phyloP scores from a whole-genome alignment of 176 grass and related monocot genomes.

The Oryza punctata region DNA sequence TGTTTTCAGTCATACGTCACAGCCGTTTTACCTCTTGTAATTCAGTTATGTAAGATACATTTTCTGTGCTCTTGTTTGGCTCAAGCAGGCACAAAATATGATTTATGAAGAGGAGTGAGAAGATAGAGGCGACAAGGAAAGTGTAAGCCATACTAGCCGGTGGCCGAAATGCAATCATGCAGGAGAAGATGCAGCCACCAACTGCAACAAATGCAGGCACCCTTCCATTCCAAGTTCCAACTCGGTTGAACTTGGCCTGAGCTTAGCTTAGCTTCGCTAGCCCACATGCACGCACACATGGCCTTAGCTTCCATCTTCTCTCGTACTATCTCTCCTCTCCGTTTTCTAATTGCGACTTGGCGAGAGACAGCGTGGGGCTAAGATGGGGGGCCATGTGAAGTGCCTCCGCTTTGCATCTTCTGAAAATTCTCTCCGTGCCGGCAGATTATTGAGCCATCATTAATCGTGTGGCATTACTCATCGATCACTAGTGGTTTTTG shows the following conservation, averaged over 20 bases:
- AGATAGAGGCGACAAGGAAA: conserved; percentile 20
- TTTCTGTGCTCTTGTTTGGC: background rate
- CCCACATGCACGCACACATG: conserved; percentile 83
- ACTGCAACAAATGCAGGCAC: conserved; percentile 39
- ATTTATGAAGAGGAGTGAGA: background rate
- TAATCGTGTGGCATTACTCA: conserved; percentile 25
- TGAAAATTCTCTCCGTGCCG: conserved; percentile 4
- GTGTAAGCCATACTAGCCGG: background rate
- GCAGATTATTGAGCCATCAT: conserved; percentile 52
- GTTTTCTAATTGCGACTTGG: conserved; percentile 30
- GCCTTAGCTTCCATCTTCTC: conserved; percentile 22
- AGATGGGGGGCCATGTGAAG: conserved; percentile 84
- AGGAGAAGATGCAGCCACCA: conserved; percentile 36
- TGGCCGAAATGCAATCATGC: conserved; percentile 40
- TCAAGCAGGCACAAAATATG: background rate
- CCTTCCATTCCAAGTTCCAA: conserved; percentile 52
- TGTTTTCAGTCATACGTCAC: background rate
- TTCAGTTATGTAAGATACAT: background rate
- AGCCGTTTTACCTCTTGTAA: background rate
- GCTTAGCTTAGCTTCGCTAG: conserved; percentile 38
- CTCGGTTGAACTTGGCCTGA: conserved; percentile 29
- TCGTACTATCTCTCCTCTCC: conserved; percentile 8
- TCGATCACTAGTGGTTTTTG: background rate
- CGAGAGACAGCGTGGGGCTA: conserved; percentile 40
- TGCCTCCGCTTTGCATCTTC: conserved; percentile 24